Evolutionary conservation across 1,284 basidiomycete genomes (phyloP).

Genomic region (Takashimella tepidaria): DNA sequence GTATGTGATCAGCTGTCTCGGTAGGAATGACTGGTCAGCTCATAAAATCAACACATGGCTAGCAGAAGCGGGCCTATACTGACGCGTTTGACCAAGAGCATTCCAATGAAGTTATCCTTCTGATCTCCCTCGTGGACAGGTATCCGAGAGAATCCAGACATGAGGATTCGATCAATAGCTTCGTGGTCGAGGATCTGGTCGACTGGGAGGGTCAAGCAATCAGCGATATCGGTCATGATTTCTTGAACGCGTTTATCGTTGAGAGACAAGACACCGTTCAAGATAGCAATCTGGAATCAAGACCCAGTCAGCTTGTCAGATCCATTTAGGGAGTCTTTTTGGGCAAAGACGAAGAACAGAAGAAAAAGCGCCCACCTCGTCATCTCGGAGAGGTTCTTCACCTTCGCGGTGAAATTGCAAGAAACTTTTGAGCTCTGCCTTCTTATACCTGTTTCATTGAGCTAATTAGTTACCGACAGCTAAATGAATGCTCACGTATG

Average conservation of each 20-base stretch:
- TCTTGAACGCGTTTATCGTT: slow-evolving; percentile 74
- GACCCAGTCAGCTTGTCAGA: too few relatives aligned
- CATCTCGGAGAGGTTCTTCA: slow-evolving; percentile 78
- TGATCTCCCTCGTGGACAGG: slow-evolving; percentile 78
- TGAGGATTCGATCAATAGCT: slow-evolving; percentile 65
- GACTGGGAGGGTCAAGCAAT: slow-evolving; percentile 50
- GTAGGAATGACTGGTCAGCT: neutral
- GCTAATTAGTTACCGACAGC: neutral
- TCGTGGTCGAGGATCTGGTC: slow-evolving; percentile 76
- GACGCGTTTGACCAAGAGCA: slow-evolving; percentile 81
- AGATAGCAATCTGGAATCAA: slow-evolving; percentile 76
- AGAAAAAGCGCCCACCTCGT: slow-evolving; percentile 52
- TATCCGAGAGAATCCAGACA: slow-evolving; percentile 88
- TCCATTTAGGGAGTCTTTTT: neutral
- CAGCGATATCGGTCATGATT: slow-evolving; percentile 81
- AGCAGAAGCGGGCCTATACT: slow-evolving; percentile 10
- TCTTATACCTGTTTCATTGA: slow-evolving; percentile 69
- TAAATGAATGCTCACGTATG: slow-evolving; percentile 42
- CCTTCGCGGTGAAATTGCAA: slow-evolving; percentile 80
- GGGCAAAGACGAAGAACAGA: too few relatives aligned
- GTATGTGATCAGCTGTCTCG: slow-evolving; percentile 80
- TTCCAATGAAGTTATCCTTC: slow-evolving; percentile 72
- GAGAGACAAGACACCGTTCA: slow-evolving; percentile 80
- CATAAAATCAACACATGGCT: neutral
- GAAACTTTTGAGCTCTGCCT: slow-evolving; percentile 88